Conservation (phyloP, 129 eudicot genomes). For the Flaveria bidentis region DNA sequence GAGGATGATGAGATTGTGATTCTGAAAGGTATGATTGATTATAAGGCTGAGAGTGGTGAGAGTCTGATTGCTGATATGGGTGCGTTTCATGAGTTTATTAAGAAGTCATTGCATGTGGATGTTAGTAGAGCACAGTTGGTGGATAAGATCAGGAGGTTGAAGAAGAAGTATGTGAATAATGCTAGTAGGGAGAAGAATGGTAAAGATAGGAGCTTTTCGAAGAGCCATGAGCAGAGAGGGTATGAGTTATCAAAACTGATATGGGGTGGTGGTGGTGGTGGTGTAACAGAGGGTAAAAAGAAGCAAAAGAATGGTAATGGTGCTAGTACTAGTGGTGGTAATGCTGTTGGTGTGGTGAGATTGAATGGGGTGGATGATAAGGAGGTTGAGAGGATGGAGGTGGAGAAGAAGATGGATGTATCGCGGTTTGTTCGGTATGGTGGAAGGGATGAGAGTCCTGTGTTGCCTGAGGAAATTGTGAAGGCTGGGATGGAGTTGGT, state of each 20-base stretch:
- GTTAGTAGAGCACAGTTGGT: constrained; percentile 53
- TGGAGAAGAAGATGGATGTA: constrained; percentile 26
- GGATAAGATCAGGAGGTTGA: constrained; percentile 57
- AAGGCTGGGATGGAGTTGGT: constrained; percentile 43
- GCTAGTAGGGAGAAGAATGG: constrained; percentile 46
- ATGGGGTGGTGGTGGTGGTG: constrained; percentile 47
- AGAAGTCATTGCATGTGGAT: constrained; percentile 54
- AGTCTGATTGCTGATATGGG: constrained; percentile 42
- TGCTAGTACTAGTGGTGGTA: constrained; percentile 21
- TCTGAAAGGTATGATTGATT: constrained; percentile 51
- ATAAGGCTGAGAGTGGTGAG: constrained; percentile 31
- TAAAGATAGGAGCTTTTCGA: constrained; percentile 41
- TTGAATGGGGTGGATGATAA: constrained; percentile 33
- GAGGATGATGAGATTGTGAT: constrained; percentile 49
- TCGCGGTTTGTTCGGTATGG: constrained; percentile 32
- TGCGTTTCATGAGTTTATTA: constrained; percentile 59
- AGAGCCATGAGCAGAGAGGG: constrained; percentile 54
- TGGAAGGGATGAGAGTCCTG: constrained; percentile 19
- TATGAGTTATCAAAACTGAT: constrained; percentile 59
- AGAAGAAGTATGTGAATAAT: constrained; percentile 56
- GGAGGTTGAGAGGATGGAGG: constrained; percentile 21
- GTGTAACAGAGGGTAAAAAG: constrained; percentile 21
- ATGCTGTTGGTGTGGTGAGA: background rate
- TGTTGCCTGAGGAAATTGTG: constrained; percentile 33
- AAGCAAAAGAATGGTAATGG: constrained; percentile 19